A percentile compares a stretch with the other conserved stretches of the same genome.
Evolutionary conservation across 2,329 filamentous ascomycete species (phyloP).

Genomic region (Thelonectria rubi): DNA sequence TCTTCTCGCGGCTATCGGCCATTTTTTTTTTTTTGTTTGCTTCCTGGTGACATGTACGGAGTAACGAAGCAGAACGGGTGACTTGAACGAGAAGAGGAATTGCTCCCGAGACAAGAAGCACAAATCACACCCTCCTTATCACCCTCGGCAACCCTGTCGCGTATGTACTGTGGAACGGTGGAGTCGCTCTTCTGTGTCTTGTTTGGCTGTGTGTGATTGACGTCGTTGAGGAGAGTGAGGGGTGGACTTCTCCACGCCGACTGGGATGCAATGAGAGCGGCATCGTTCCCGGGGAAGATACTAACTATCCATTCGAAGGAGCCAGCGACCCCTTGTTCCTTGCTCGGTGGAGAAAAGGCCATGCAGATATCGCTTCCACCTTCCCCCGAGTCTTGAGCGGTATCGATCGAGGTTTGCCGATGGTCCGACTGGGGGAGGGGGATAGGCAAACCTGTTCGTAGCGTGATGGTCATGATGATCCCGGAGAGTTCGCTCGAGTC

Average conservation of each 20-base stretch:
- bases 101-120: constrained; percentile 14
- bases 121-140: not conserved
- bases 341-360: constrained; percentile 13
- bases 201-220: no score
- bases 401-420: constrained; percentile 1
- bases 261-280: no score
- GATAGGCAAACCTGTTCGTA: not conserved
- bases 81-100: constrained; percentile 14
- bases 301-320: no score
- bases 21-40: no score
- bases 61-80: not conserved
- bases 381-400: not conserved
- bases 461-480: no score
- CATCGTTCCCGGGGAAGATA: no score
- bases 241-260: no score
- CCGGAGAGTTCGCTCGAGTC: not conserved
- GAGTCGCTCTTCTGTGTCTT: not conserved
- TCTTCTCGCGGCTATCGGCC: constrained; percentile 14
- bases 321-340: not conserved
- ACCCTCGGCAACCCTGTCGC: not conserved
- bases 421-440: not conserved
- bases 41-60: not conserved
- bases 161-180: constrained; percentile 11
- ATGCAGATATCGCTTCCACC: constrained; percentile 6
- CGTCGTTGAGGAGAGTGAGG: no score